These are phyloP conservation scores for Leishmania aethiopica DNA, from an alignment of 208 protist species.

Conservation along the genomic window DNA sequence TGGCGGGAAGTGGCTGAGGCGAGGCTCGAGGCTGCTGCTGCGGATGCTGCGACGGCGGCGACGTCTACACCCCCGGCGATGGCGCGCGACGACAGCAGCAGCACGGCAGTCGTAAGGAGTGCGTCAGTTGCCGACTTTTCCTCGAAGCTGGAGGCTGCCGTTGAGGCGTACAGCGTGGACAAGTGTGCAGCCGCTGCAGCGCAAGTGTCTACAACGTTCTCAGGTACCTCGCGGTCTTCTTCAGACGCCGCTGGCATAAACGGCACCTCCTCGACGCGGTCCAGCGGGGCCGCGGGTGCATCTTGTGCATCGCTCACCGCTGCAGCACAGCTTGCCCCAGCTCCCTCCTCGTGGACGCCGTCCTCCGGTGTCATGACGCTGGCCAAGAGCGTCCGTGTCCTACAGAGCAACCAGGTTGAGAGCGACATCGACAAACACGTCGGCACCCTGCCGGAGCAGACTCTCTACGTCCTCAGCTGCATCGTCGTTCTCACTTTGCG, in stretches of 20 bases:
- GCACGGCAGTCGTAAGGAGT: not conserved
- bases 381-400: slow-evolving; percentile 51
- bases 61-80: not conserved
- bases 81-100: not conserved
- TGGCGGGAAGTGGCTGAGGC: slow-evolving; percentile 38
- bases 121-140: slow-evolving; percentile 1
- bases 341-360: not conserved
- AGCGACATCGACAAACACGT: slow-evolving; percentile 63
- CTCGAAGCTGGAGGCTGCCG: slow-evolving; percentile 29
- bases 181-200: not conserved
- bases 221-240: not conserved
- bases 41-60: not conserved
- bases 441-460: slow-evolving; percentile 72
- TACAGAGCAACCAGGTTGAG: slow-evolving; percentile 46
- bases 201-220: not conserved
- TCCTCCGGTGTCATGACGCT: slow-evolving; percentile 39
- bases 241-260: slow-evolving; percentile 2
- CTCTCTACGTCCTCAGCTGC: slow-evolving; percentile 77
- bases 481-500: slow-evolving; percentile 66
- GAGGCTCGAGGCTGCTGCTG: not conserved
- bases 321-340: not conserved
- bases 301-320: not conserved
- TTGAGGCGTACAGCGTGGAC: slow-evolving; percentile 21
- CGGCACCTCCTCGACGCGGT: slow-evolving; percentile 16
- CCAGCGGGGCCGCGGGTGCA: slow-evolving; percentile 3